Conservation (phyloP, 805 yeast genomes). For the Hanseniaspora mollemarum region DNA sequence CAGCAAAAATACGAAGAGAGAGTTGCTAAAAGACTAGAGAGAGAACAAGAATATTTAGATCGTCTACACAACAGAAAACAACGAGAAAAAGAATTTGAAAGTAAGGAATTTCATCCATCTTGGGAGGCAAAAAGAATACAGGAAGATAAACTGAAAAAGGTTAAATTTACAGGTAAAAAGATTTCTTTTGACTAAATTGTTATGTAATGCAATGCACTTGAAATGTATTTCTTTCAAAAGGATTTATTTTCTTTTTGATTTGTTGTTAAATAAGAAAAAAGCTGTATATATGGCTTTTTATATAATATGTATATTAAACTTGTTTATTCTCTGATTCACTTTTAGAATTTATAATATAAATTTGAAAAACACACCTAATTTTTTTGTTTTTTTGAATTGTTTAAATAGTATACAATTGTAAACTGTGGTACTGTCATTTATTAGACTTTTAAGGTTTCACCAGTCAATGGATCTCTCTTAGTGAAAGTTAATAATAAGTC, state of each 20-base stretch:
- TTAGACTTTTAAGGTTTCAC: constrained; percentile 20
- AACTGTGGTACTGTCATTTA: no score
- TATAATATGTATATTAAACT: not conserved
- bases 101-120: constrained; percentile 71
- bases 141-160: constrained; percentile 52
- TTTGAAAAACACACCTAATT: no score
- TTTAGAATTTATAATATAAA: not conserved
- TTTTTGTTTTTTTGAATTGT: not conserved
- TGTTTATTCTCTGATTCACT: not conserved
- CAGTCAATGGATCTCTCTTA: constrained; percentile 44
- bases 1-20: constrained; percentile 63
- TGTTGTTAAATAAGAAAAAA: no score
- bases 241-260: not conserved
- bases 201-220: not conserved
- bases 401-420: not conserved
- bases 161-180: constrained; percentile 75
- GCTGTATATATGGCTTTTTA: not conserved
- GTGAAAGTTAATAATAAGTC: constrained; percentile 73
- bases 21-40: constrained; percentile 44
- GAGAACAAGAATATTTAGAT: constrained; percentile 30
- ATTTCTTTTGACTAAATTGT: constrained; percentile 48
- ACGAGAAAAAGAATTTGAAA: constrained; percentile 21
- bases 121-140: constrained; percentile 84
- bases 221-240: no score
- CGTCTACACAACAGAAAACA: constrained; percentile 21